phyloP scores from a whole-genome alignment of 2,329 filamentous ascomycete genomes.

The Claviceps humidiphila region DNA sequence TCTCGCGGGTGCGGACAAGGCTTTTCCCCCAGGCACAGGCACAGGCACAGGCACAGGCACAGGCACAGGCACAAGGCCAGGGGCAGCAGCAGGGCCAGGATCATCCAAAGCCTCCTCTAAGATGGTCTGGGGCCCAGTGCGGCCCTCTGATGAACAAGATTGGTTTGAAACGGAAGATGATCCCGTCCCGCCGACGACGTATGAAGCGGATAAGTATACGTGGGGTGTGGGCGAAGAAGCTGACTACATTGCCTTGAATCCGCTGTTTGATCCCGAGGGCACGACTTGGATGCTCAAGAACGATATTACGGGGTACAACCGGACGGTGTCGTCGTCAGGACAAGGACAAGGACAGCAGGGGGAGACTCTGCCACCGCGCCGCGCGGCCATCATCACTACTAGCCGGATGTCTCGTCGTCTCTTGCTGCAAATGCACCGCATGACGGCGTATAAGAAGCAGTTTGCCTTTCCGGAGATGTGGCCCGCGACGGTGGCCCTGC shows the following conservation, averaged over 20 bases:
- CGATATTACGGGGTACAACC: conserved; percentile 75
- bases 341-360: not conserved
- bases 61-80: not conserved
- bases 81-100: not conserved
- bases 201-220: conserved; percentile 66
- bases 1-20: conserved; percentile 32
- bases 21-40: conserved; percentile 9
- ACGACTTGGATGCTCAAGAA: conserved; percentile 74
- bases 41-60: not conserved
- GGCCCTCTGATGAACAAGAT: conserved; percentile 53
- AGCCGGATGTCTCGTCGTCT: conserved; percentile 71
- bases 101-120: conserved; percentile 33
- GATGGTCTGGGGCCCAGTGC: conserved; percentile 73
- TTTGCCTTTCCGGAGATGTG: conserved; percentile 96
- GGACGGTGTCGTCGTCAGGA: conserved; percentile 14
- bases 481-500: conserved; percentile 74
- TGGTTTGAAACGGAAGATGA: conserved; percentile 64
- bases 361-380: conserved; percentile 51
- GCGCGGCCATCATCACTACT: conserved; percentile 79
- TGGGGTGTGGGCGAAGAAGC: conserved; percentile 90
- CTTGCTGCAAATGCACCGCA: conserved; percentile 76
- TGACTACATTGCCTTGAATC: conserved; percentile 83
- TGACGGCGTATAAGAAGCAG: conserved; percentile 73
- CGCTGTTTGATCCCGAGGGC: conserved; percentile 78
- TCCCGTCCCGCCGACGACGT: conserved; percentile 52